phyloP scores from a whole-genome alignment of 2,329 filamentous ascomycete genomes.

The Ophiostoma piceae region DNA sequence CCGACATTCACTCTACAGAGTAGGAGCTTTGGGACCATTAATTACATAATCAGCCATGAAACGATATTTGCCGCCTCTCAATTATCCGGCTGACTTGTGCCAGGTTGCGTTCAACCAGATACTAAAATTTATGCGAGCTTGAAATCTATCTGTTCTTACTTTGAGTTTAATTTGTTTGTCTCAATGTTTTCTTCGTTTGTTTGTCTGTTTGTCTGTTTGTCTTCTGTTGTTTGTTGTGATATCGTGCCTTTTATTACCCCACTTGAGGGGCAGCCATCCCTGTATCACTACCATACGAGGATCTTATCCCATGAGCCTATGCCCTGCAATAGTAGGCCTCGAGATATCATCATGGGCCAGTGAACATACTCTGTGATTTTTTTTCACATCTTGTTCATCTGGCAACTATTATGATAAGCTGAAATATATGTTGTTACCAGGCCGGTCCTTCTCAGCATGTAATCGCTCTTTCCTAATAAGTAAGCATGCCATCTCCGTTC shows the following conservation, averaged over 20 bases:
- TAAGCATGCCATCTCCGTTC: background rate
- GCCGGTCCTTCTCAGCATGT: background rate
- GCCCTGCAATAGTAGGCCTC: background rate
- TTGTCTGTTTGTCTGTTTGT: background rate
- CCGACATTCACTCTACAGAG: too few species aligned
- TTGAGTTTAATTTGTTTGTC: too few species aligned
- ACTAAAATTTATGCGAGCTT: background rate
- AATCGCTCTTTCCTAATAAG: background rate
- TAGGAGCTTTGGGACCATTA: too few species aligned
- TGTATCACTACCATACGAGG: background rate
- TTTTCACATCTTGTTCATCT: background rate
- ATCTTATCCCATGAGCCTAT: background rate
- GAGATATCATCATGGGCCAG: background rate
- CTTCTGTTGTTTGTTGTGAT: conserved; percentile 20
- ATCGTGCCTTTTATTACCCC: conserved; percentile 13
- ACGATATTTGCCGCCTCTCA: background rate
- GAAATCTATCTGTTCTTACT: too few species aligned
- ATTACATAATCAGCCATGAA: too few species aligned
- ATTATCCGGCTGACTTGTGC: background rate
- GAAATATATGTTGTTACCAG: background rate
- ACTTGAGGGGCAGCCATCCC: conserved; percentile 5
- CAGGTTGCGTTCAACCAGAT: background rate
- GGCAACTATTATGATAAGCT: background rate
- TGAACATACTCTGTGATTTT: background rate
- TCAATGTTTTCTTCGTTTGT: background rate